Base-by-base conservation (phyloP, 225 moss, liverwort and hornwort species). In the Neckera pumila region DNA sequence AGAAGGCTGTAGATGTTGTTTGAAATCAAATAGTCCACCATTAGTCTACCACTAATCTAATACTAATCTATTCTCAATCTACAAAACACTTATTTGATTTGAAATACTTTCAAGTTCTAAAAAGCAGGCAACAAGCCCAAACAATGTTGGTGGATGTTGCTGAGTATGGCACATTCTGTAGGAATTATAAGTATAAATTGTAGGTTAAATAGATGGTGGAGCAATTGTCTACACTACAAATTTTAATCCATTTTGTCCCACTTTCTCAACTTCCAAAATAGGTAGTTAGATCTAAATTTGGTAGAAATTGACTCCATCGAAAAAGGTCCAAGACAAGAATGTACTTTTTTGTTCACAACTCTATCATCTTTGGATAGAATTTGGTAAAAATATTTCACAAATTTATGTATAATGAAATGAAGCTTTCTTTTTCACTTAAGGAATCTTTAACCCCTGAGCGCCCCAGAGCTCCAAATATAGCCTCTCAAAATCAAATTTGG, bases 51-150 rank as follows among this genome's bases (percentile, higher is more conserved):
- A 34, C 14, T 14, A 53, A 22, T 23, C 14, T 12, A 14, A 53
- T 53, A 76, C 13, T 21, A 20, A 16, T 47, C 7, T 30, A 18
- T 18, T 73, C 4, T 45, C 47, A 47, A 47, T 74, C 8, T 51
- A 13, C 5, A 20, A 12, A 33, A 12, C 2, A 47, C 0, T 74
- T 45, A 0, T 4, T 45, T 33, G 7, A 49, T 51, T 76, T 12
- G 33, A 33, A 20, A 12, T 7, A 20, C 7, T 75, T 33, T 51
- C 3, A 51, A 21, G 1, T 51, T 49, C 3, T 12, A 33, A 12
- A 33, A 1, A 13, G 2, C 0, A 1, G 0, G 2, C 1, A 5
- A 6, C 6, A 49, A 33, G 4, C 3, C 2, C 33, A 12, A 33
- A 49, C 20, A 33, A 74, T 31, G 11, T 73, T 43, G 20, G 0